phyloP scores from a whole-genome alignment of 768 basidiomycete genomes.

The Kwoniella pini region DNA sequence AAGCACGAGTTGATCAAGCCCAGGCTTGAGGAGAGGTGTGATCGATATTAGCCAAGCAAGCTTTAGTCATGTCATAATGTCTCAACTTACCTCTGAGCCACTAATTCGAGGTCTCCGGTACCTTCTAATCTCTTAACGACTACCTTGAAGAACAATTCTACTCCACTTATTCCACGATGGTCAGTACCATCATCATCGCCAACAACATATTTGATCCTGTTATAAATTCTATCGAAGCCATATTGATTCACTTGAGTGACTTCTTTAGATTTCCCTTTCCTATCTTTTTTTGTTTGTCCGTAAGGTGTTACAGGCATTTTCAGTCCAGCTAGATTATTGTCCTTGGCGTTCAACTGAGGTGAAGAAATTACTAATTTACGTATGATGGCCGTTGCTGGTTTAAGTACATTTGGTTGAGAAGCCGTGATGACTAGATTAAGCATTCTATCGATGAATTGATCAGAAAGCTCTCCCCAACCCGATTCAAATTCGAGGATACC shows the following conservation, averaged over 20 bases:
- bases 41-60: background rate
- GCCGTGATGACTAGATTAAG: slow-evolving; percentile 28
- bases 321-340: slow-evolving; percentile 11
- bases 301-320: slow-evolving; percentile 24
- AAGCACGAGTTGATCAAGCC: slow-evolving; percentile 40
- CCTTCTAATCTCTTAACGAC: slow-evolving; percentile 39
- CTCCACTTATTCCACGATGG: slow-evolving; percentile 2
- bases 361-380: slow-evolving; percentile 43
- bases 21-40: slow-evolving; percentile 19
- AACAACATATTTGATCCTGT: slow-evolving; percentile 21
- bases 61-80: no score
- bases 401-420: slow-evolving; percentile 41
- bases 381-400: slow-evolving; percentile 47
- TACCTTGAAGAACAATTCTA: slow-evolving; percentile 30
- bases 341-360: slow-evolving; percentile 14
- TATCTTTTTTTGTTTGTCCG: slow-evolving; percentile 9
- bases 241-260: slow-evolving; percentile 15
- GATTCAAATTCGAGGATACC: slow-evolving; percentile 46
- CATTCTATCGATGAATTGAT: slow-evolving; percentile 32
- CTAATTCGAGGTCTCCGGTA: slow-evolving; percentile 44
- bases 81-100: slow-evolving; percentile 39
- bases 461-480: slow-evolving; percentile 36
- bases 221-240: slow-evolving; percentile 39
- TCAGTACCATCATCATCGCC: slow-evolving; percentile 2
- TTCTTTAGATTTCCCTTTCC: slow-evolving; percentile 28